phyloP scores from a whole-genome alignment of 108 stramenopile genomes.

The Pinguiococcus pyrenoidosus region DNA sequence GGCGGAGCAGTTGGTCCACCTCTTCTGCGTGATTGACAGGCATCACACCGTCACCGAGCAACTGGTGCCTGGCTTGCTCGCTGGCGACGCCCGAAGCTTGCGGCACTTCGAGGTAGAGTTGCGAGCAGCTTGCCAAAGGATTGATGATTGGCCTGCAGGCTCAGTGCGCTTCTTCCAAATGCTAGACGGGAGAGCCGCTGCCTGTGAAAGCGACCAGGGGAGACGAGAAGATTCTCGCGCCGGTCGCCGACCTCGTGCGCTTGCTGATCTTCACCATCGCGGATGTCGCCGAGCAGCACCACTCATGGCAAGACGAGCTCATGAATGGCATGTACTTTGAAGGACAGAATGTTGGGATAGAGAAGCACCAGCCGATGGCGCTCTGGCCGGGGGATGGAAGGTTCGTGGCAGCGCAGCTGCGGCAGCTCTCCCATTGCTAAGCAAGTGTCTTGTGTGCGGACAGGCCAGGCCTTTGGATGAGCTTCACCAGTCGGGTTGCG shows the following conservation, averaged over 20 bases:
- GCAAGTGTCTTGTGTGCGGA: neutral
- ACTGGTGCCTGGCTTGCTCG: too few species aligned
- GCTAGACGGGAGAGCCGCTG: too few species aligned
- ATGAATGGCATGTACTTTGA: neutral
- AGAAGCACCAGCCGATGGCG: neutral
- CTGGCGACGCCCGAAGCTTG: too few species aligned
- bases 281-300: neutral
- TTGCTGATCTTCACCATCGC: neutral
- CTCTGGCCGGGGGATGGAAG: too few species aligned
- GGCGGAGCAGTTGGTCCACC: conserved; percentile 22
- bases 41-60: conserved; percentile 11
- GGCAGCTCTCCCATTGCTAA: neutral
- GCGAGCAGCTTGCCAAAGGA: too few species aligned
- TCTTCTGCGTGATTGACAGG: conserved; percentile 32
- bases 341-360: neutral
- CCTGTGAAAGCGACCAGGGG: too few species aligned
- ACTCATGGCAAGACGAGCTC: neutral
- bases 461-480: neutral
- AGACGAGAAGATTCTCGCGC: too few species aligned
- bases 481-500: neutral
- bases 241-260: neutral
- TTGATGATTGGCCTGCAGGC: too few species aligned
- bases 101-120: too few species aligned
- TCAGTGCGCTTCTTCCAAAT: too few species aligned
- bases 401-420: neutral